These are phyloP conservation scores for Alternaria alternata DNA, from an alignment of 2,329 filamentous ascomycete species.

Conservation along the genomic window DNA sequence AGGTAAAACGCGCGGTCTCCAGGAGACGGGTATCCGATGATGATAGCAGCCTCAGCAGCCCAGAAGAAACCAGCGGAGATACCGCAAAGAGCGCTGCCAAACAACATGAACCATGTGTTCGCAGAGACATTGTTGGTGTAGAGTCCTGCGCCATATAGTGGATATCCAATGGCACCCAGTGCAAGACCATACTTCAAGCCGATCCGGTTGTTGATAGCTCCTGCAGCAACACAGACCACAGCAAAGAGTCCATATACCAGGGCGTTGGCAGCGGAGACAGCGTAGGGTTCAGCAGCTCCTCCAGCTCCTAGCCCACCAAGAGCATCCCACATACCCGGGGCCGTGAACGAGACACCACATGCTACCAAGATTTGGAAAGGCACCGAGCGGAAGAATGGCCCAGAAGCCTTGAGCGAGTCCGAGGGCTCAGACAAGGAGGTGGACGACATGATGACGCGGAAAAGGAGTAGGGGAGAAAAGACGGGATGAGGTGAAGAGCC, in stretches of 20 bases:
- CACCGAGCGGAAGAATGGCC: conserved; percentile 42
- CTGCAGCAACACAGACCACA: conserved; percentile 43
- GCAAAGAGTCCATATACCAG: conserved; percentile 46
- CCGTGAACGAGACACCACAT: conserved; percentile 46
- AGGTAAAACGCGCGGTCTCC: conserved; percentile 49
- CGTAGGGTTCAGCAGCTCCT: conserved; percentile 46
- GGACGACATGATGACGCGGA: conserved; percentile 20
- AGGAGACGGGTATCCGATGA: conserved; percentile 52
- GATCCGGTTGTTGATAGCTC: conserved; percentile 51
- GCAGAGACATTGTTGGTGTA: conserved; percentile 52
- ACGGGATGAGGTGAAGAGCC: neutral
- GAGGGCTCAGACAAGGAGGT: conserved; percentile 16
- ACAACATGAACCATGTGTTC: conserved; percentile 53
- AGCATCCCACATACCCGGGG: conserved; percentile 49
- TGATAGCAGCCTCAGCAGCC: conserved; percentile 54
- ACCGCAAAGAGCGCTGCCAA: conserved; percentile 51
- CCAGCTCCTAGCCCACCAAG: conserved; percentile 44
- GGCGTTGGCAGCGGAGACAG: conserved; percentile 45
- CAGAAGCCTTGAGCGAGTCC: conserved; percentile 25
- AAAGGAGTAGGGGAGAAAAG: neutral
- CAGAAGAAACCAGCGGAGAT: conserved; percentile 55
- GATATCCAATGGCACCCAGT: conserved; percentile 55
- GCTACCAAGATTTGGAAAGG: conserved; percentile 46
- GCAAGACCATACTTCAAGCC: conserved; percentile 47
- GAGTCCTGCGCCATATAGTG: conserved; percentile 52